Base-by-base conservation (phyloP, 257 asterid species). In the Cordia subcordata region DNA sequence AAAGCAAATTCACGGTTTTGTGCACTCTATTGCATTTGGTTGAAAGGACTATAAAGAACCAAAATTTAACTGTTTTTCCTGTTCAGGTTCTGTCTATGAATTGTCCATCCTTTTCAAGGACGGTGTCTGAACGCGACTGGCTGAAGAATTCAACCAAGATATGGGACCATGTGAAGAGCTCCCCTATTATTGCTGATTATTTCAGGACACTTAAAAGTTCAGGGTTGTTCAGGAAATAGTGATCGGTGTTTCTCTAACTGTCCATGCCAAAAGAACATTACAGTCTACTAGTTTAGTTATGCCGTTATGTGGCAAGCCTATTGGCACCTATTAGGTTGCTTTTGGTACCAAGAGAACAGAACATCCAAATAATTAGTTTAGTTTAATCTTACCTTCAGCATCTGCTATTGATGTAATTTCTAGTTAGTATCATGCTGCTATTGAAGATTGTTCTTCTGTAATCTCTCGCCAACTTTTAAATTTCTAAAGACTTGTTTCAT, bases 81-180 rank as follows among this genome's bases (percentile, higher is more conserved):
- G 49, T 68, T 54, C 82, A 90, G 96, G 86, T 92, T 58, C 57
- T 92, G 69, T 84, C 96, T 0, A 88, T 76, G 89, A 77, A 68
- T 60, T 69, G 82, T 19, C 76, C 95, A 4, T 72, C 94, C 1
- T 92, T 88, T 70, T 73, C 90, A 16, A 86, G 96, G 74, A 78
- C 81, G 8, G 82, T 88, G 56, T 92, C 96, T 11, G 99, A 92
- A 71, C 96, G 96, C 0, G 96, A 88, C 61, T 92, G 99, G 99
- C 67, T 92, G 78, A 88, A 86, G 87, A 92, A 92, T 70, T 88
- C 96, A 45, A 86, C 89, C 20, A 92, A 88, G 86, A 82, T 92
- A 71, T 88, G 96, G 99, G 99, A 88, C 37, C 71, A 82, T 60
- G 67, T 92, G 13, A 88, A 73, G 82, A 78, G 67, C 45, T 86